Percentiles rank a stretch among this genome's conserved stretches.
phyloP scores from a whole-genome alignment of 2,329 filamentous ascomycete species.

The Capronia coronata region DNA sequence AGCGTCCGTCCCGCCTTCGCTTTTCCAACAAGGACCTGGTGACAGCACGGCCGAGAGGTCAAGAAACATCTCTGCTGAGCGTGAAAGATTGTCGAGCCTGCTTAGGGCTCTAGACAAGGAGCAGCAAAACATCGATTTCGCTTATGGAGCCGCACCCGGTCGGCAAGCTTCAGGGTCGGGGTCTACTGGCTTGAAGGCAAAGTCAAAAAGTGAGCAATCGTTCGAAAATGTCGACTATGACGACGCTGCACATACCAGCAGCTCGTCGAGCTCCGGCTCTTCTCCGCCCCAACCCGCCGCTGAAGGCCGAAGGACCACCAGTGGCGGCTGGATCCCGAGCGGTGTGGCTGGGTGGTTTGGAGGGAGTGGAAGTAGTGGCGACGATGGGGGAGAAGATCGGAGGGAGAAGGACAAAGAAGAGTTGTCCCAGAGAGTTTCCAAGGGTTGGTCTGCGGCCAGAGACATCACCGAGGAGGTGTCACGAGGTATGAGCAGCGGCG shows the following conservation, averaged over 20 bases:
- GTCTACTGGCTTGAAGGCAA: slow-evolving; percentile 34
- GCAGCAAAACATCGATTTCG: slow-evolving; percentile 54
- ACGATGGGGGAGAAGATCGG: slow-evolving; percentile 5
- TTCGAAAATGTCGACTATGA: slow-evolving; percentile 85
- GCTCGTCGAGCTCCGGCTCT: slow-evolving; percentile 9
- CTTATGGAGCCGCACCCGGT: slow-evolving; percentile 34
- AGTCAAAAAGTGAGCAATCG: slow-evolving; percentile 78
- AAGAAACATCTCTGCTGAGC: slow-evolving; percentile 69
- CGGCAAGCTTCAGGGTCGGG: slow-evolving; percentile 25
- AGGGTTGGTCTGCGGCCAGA: slow-evolving; percentile 22
- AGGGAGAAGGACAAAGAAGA: slow-evolving; percentile 7
- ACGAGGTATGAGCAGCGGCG: slow-evolving; percentile 13
- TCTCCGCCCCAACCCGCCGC: slow-evolving; percentile 5
- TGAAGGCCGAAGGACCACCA: slow-evolving; percentile 19
- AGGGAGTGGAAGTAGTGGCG: slow-evolving; percentile 7
- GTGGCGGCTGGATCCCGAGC: slow-evolving; percentile 24
- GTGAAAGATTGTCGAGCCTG: slow-evolving; percentile 67
- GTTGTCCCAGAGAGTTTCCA: slow-evolving; percentile 4
- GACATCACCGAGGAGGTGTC: slow-evolving; percentile 27
- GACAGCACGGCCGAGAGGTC: slow-evolving; percentile 56
- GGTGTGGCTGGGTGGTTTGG: slow-evolving; percentile 24
- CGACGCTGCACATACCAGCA: slow-evolving; percentile 48
- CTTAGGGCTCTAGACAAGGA: slow-evolving; percentile 74
- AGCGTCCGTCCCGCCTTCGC: slow-evolving; percentile 39
- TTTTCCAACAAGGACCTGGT: slow-evolving; percentile 64